Evolutionary conservation across 306 rosid species (phyloP), one percentile per base, ranked within the genome.

Genomic region (Geum urbanum): DNA sequence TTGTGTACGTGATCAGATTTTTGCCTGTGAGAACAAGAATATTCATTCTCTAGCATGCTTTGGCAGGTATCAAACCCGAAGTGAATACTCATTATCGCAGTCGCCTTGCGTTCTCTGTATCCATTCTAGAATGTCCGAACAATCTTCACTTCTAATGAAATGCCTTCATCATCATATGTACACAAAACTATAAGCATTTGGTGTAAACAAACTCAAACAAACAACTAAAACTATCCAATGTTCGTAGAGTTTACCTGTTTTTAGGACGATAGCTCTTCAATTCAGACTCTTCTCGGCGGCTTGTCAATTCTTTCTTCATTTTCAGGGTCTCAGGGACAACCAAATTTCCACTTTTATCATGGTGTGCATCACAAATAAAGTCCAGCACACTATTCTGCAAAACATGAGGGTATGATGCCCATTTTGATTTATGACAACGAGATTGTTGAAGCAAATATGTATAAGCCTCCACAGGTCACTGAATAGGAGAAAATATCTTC

Each of bases 101-200:
- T 77, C 70, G 41, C 51, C 47, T 78, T 83, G 94, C 35, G 87
- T 88, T 79, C 74, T 77, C 65, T 70, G 70, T 81, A 88, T 86
- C 97, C 97, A 90, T 61, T 90, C 87, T 73, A 90, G 81, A 83
- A 94, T 78, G 65, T 57, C 80, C 24, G 71, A 80, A 73, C 92
- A 94, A 88, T 88, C 98, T 76, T 88, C 88, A 37, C 86, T 78
- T 20, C 63, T 81, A 50, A 88, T 77, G 44, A 90, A 90, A 86
- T 81, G 84, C 89, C 95, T 94, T 72, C 78, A 73, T 10, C 77
- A 57, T 24, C 35, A n/a, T n/a, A 20, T 35, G 7, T 58, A 73
- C 79, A 75, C 46, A 77, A 46, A 19, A 73, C 44, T 44, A 15
- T 40, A 50, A 69, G 55, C 39, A 10, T 49, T 56, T 58, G 8